Conservation (phyloP, 2,329 filamentous ascomycete species). For the Alternaria sp. region DNA sequence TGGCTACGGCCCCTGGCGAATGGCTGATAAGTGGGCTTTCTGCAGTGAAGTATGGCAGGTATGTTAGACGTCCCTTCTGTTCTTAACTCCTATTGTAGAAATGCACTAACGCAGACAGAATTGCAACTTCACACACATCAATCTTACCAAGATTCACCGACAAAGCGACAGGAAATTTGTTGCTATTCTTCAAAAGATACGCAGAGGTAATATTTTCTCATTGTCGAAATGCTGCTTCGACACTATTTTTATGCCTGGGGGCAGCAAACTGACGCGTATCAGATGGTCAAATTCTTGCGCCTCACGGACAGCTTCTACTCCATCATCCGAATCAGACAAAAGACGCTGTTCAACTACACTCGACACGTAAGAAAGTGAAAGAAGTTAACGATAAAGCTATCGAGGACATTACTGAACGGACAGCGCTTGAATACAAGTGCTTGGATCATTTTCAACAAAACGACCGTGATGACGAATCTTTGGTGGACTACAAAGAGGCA, state of each 20-base stretch:
- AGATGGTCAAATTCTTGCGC: conserved; percentile 36
- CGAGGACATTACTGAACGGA: too few species aligned
- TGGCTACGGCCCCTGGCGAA: conserved; percentile 46
- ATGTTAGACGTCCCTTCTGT: not conserved
- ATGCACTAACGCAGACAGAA: conserved; percentile 31
- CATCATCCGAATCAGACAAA: conserved; percentile 53
- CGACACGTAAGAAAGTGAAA: conserved; percentile 23
- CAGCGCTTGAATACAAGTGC: conserved; percentile 35
- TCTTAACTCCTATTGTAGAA: not conserved
- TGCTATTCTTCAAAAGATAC: conserved; percentile 61
- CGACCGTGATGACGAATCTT: conserved; percentile 23
- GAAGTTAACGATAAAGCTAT: too few species aligned
- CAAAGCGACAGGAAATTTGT: conserved; percentile 64
- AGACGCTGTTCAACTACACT: conserved; percentile 56
- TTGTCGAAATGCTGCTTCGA: not conserved
- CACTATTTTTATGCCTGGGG: not conserved
- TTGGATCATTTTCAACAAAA: conserved; percentile 54
- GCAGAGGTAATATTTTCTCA: conserved; percentile 51
- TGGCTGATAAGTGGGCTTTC: conserved; percentile 68
- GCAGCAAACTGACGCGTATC: not conserved
- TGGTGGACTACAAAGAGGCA: conserved; percentile 14
- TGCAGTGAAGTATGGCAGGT: conserved; percentile 60
- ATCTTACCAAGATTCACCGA: conserved; percentile 63
- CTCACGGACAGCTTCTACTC: conserved; percentile 54
- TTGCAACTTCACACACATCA: conserved; percentile 61